phyloP scores from a whole-genome alignment of 768 basidiomycete species.

The Trametes cinnabarina region DNA sequence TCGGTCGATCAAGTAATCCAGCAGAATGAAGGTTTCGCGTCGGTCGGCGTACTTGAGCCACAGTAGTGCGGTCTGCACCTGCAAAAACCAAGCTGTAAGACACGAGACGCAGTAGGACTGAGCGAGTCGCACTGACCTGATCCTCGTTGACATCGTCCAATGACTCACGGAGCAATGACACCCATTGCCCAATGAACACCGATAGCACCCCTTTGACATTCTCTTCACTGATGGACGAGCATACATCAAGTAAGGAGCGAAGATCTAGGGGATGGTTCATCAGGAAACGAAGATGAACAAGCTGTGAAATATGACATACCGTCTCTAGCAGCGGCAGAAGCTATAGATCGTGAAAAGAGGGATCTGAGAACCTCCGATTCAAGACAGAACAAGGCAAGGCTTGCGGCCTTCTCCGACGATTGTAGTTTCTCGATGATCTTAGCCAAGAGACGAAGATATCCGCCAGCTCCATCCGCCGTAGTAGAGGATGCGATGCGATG shows the following conservation, averaged over 20 bases:
- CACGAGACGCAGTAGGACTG: neutral
- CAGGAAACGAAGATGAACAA: too few species aligned
- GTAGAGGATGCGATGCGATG: slow-evolving; percentile 31
- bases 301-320: too few species aligned
- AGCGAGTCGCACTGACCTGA: neutral
- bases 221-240: neutral
- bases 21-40: slow-evolving; percentile 40
- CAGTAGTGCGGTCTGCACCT: slow-evolving; percentile 26
- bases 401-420: neutral
- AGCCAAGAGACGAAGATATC: slow-evolving; percentile 10
- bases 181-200: neutral
- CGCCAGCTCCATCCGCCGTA: neutral
- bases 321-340: neutral
- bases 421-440: slow-evolving; percentile 1
- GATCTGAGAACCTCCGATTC: slow-evolving; percentile 5
- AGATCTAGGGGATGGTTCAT: neutral
- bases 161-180: neutral
- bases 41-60: slow-evolving; percentile 60
- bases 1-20: slow-evolving; percentile 38
- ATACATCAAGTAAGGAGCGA: neutral
- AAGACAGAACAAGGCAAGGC: neutral
- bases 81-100: neutral
- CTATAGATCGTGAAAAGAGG: neutral
- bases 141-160: slow-evolving; percentile 5
- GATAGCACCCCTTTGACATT: neutral